Percentiles rank a stretch among this genome's conserved stretches.
phyloP scores from a whole-genome alignment of 2,329 filamentous ascomycete species.

The Pyrenophora tritici-repentis region DNA sequence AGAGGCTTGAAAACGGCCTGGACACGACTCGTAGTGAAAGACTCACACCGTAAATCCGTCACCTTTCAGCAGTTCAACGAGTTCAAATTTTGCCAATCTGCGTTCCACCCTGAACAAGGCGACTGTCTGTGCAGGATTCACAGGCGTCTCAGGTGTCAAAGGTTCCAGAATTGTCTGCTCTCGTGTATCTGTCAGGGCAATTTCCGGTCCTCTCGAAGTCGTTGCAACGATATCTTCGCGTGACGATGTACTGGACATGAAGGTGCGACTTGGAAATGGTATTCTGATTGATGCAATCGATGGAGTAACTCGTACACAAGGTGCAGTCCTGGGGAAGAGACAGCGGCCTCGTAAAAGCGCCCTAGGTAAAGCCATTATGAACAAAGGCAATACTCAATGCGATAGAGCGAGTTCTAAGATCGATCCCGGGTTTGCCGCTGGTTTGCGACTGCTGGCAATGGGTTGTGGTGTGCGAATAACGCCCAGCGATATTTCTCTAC shows the following conservation, averaged over 20 bases:
- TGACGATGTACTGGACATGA: slow-evolving; percentile 15
- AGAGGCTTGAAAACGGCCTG: neutral
- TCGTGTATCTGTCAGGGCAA: slow-evolving; percentile 4
- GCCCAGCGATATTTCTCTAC: too few relatives aligned
- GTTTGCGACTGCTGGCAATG: too few relatives aligned
- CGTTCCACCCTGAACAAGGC: slow-evolving; percentile 17
- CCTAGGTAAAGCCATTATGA: slow-evolving; percentile 24
- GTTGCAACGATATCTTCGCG: slow-evolving; percentile 11
- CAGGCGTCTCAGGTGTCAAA: too few relatives aligned
- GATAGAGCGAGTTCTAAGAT: neutral
- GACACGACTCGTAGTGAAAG: neutral
- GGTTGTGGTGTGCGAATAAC: too few relatives aligned
- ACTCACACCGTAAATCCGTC: slow-evolving; percentile 31
- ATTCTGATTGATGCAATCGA: slow-evolving; percentile 14
- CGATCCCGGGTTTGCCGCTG: neutral
- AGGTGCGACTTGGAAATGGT: slow-evolving; percentile 15
- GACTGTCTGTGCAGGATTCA: slow-evolving; percentile 13
- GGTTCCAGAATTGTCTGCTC: neutral
- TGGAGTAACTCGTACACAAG: slow-evolving; percentile 16
- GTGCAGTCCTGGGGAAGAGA: slow-evolving; percentile 16
- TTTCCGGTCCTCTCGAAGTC: slow-evolving; percentile 11
- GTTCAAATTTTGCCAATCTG: slow-evolving; percentile 10
- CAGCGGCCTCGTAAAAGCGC: slow-evolving; percentile 13
- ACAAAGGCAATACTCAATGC: neutral
- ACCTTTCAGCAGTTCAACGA: slow-evolving; percentile 19